Conservation (phyloP, 371 early-diverging fungal species). For the Rhizomucor pusillus region DNA sequence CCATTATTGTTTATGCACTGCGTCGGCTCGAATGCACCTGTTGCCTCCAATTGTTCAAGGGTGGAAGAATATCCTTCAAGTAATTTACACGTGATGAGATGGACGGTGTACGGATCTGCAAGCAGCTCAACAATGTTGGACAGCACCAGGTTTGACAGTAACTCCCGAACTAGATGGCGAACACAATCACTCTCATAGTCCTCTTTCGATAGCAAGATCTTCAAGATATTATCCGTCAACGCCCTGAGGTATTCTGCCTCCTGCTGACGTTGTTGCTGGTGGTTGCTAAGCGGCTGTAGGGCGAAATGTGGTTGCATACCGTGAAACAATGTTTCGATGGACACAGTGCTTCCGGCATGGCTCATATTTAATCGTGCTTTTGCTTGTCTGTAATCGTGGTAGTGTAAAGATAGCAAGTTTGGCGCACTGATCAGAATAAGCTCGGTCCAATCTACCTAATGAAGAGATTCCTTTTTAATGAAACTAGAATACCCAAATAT, state of each 20-base stretch:
- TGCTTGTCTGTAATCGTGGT: constrained; percentile 52
- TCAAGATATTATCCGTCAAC: constrained; percentile 47
- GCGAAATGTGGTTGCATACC: constrained; percentile 67
- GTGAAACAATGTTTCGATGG: constrained; percentile 50
- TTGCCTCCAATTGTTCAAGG: constrained; percentile 32
- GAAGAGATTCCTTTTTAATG: background rate
- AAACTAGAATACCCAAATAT: too few relatives aligned
- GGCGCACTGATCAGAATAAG: constrained; percentile 50
- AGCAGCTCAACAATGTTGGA: constrained; percentile 43
- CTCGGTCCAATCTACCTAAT: constrained; percentile 61
- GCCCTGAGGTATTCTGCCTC: constrained; percentile 52
- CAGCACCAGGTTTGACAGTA: constrained; percentile 49
- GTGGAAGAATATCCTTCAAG: constrained; percentile 22
- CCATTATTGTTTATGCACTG: background rate
- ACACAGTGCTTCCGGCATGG: constrained; percentile 47
- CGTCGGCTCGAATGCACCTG: constrained; percentile 7
- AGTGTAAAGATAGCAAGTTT: constrained; percentile 50
- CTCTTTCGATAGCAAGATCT: constrained; percentile 30
- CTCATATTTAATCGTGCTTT: constrained; percentile 42
- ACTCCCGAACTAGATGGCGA: constrained; percentile 55
- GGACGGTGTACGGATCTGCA: constrained; percentile 58
- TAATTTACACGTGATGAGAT: constrained; percentile 58
- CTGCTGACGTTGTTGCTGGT: constrained; percentile 33
- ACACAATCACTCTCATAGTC: constrained; percentile 55
- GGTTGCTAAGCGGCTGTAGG: constrained; percentile 20